Evolutionary conservation across 2,329 filamentous ascomycete genomes (phyloP).

Genomic region (Cercospora janseana): DNA sequence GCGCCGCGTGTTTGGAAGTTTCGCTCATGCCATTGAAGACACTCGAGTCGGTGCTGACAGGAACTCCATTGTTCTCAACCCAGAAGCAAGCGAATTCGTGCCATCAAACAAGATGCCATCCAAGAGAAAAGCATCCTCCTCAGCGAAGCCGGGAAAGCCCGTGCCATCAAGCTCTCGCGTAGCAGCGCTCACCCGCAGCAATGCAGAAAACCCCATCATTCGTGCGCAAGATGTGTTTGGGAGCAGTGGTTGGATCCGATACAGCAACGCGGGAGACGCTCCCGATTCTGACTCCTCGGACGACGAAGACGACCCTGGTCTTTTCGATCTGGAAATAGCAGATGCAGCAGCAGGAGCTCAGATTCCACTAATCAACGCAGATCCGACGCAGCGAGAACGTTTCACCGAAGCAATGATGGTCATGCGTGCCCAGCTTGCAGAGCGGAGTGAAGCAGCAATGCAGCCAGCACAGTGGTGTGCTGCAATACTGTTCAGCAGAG

Average conservation of each 20-base stretch:
- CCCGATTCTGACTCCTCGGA: conserved; percentile 10
- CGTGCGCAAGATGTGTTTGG: conserved; percentile 25
- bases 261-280: background rate
- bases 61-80: conserved; percentile 21
- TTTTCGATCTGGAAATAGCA: conserved; percentile 15
- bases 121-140: conserved; percentile 34
- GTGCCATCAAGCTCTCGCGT: conserved; percentile 14
- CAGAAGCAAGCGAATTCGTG: conserved; percentile 28
- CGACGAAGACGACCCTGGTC: conserved; percentile 12
- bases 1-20: background rate
- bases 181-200: background rate
- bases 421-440: conserved; percentile 9
- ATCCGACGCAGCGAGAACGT: conserved; percentile 6
- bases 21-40: background rate
- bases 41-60: background rate
- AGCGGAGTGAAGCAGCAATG: conserved; percentile 1
- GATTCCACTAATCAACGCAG: background rate
- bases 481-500: conserved; percentile 24
- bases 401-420: conserved; percentile 14
- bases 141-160: conserved; percentile 20
- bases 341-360: background rate
- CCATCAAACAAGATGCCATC: conserved; percentile 25
- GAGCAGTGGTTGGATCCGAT: conserved; percentile 3
- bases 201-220: conserved; percentile 20
- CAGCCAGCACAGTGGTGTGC: conserved; percentile 20